Conservation (phyloP, 1,284 basidiomycete genomes). For the Ganoderma multipileum region DNA sequence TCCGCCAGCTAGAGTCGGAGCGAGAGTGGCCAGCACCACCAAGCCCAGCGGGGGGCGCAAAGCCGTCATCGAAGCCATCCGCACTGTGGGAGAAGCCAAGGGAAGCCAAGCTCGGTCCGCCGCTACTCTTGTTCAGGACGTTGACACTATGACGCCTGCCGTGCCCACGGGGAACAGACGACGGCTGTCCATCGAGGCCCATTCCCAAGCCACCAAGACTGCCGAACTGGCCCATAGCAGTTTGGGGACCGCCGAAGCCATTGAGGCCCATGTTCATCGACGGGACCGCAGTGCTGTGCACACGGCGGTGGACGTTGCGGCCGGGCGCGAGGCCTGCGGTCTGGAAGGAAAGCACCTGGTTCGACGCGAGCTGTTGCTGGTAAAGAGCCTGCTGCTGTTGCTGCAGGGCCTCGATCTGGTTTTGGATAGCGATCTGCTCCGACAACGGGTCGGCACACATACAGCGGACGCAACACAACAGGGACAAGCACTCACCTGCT, state of each 20-base stretch:
- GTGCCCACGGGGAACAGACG: constrained; percentile 82
- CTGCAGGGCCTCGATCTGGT: constrained; percentile 89
- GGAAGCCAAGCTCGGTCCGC: constrained; percentile 54
- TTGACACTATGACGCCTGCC: constrained; percentile 95
- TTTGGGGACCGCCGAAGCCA: constrained; percentile 54
- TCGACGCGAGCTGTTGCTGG: constrained; percentile 84
- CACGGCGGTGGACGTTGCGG: constrained; percentile 79
- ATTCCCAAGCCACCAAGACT: constrained; percentile 62
- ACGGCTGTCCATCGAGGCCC: constrained; percentile 68
- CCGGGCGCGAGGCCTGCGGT: constrained; percentile 73
- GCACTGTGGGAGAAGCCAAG: constrained; percentile 63
- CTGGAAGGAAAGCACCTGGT: constrained; percentile 70
- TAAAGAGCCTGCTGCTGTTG: constrained; percentile 91
- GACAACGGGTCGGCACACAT: constrained; percentile 4
- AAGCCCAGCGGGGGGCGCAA: constrained; percentile 58
- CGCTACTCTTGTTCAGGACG: constrained; percentile 77
- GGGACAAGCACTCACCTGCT: constrained; percentile 66
- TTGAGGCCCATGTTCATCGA: constrained; percentile 49
- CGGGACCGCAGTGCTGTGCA: constrained; percentile 85
- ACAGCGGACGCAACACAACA: not conserved
- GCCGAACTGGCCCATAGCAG: constrained; percentile 74
- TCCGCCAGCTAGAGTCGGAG: constrained; percentile 87
- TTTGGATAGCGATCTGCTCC: constrained; percentile 84
- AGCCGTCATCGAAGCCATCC: constrained; percentile 82
- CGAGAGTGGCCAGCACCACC: constrained; percentile 80